Percentiles rank a stretch among this genome's conserved stretches.
phyloP scores from a whole-genome alignment of 441 rosid species.

The Kokia cookei region DNA sequence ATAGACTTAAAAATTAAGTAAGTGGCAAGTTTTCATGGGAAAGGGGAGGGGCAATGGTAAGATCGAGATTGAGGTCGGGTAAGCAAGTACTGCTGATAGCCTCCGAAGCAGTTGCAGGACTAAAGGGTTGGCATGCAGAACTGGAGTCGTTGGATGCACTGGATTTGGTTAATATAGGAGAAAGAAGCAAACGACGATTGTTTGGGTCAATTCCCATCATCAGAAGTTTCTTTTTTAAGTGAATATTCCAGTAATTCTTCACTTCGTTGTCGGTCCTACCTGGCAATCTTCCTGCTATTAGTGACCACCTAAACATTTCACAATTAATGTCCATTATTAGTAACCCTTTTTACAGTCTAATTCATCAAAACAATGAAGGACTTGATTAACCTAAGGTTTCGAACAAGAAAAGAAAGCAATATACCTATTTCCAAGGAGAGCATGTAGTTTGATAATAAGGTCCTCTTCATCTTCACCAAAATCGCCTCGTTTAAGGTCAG shows the following conservation, averaged over 20 bases:
- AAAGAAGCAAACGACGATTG: slow-evolving; percentile 7
- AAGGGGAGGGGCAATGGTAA: not conserved
- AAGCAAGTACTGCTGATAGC: not conserved
- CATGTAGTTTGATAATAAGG: slow-evolving; percentile 34
- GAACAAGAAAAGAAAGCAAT: not conserved
- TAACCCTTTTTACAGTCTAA: not conserved
- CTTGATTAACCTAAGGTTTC: no score
- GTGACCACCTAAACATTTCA: slow-evolving; percentile 22
- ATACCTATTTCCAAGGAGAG: slow-evolving; percentile 35
- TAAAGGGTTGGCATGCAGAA: not conserved
- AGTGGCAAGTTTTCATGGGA: not conserved
- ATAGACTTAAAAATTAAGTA: not conserved
- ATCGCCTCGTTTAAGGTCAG: slow-evolving; percentile 31
- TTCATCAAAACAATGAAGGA: no score
- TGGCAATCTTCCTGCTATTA: slow-evolving; percentile 38
- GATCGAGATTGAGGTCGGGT: slow-evolving; percentile 39
- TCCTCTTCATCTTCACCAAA: slow-evolving; percentile 40
- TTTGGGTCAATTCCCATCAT: slow-evolving; percentile 27
- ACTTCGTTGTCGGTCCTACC: slow-evolving; percentile 36
- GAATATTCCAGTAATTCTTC: slow-evolving; percentile 37
- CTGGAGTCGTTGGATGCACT: not conserved
- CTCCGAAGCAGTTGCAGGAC: not conserved
- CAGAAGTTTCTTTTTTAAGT: slow-evolving; percentile 23
- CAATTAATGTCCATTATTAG: not conserved
- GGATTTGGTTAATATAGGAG: not conserved